phyloP scores from a whole-genome alignment of 2,329 filamentous ascomycete genomes.

The Xylariaceae sp. region DNA sequence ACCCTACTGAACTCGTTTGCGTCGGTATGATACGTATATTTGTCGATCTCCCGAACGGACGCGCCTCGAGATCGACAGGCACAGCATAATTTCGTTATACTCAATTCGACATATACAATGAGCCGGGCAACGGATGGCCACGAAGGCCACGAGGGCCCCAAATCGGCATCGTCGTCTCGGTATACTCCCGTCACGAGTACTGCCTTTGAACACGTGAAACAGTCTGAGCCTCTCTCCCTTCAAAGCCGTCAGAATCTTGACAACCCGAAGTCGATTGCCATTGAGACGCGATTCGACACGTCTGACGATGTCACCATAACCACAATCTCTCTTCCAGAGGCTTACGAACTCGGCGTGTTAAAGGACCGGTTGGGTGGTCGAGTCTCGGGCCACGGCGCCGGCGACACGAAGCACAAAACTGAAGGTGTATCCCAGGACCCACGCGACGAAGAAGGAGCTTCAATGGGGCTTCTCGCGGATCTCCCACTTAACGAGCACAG shows the following conservation, averaged over 20 bases:
- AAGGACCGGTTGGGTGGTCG: slow-evolving; percentile 42
- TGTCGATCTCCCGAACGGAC: background rate
- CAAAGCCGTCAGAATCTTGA: slow-evolving; percentile 30
- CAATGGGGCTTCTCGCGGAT: slow-evolving; percentile 9
- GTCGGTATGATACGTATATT: background rate
- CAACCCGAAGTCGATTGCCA: slow-evolving; percentile 42
- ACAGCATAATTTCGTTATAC: background rate
- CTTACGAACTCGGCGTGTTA: slow-evolving; percentile 61
- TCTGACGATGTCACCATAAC: slow-evolving; percentile 66
- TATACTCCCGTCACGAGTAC: slow-evolving; percentile 32
- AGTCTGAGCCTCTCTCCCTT: slow-evolving; percentile 53
- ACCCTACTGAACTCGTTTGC: background rate
- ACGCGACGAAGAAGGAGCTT: slow-evolving; percentile 17
- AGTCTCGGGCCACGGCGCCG: slow-evolving; percentile 22
- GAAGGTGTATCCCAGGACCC: slow-evolving; percentile 15
- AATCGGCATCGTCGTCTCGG: slow-evolving; percentile 17
- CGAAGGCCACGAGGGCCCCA: slow-evolving; percentile 12
- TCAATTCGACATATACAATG: background rate
- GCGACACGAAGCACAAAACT: slow-evolving; percentile 24
- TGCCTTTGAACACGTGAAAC: slow-evolving; percentile 54
- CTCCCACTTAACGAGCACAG: slow-evolving; percentile 30
- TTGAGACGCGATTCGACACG: slow-evolving; percentile 61
- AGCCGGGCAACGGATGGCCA: slow-evolving; percentile 19
- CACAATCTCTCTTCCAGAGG: slow-evolving; percentile 63
- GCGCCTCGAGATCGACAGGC: background rate